Conservation (phyloP, 768 basidiomycete genomes). For the Chlorophyllum brunneum region DNA sequence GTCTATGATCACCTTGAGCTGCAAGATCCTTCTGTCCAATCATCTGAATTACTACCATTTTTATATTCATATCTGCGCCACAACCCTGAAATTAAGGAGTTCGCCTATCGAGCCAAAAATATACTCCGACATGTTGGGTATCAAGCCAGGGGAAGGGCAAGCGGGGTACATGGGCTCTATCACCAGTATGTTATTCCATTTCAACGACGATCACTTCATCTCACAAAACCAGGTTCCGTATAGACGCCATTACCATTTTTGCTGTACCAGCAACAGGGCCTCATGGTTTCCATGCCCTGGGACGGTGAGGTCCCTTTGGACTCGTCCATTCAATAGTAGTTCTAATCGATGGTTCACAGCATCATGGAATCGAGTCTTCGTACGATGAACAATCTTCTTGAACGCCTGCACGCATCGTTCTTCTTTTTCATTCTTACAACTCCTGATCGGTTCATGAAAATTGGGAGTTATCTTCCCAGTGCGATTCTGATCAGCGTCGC, state of each 20-base stretch:
- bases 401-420: conserved; percentile 95
- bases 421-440: conserved; percentile 87
- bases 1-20: conserved; percentile 75
- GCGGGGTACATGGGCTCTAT: conserved; percentile 87
- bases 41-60: conserved; percentile 30
- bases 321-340: neutral
- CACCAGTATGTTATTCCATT: conserved; percentile 55
- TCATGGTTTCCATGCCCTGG: conserved; percentile 92
- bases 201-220: neutral
- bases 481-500: conserved; percentile 80
- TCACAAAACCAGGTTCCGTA: conserved; percentile 63
- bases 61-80: conserved; percentile 41
- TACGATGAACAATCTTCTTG: conserved; percentile 90
- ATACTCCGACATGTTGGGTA: conserved; percentile 67
- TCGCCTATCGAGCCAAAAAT: conserved; percentile 59
- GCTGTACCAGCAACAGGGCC: conserved; percentile 86
- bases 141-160: conserved; percentile 75
- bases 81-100: conserved; percentile 42
- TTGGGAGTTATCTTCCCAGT: conserved; percentile 88
- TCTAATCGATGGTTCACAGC: conserved; percentile 33
- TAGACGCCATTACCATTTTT: conserved; percentile 91
- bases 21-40: conserved; percentile 31
- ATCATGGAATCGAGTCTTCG: conserved; percentile 84
- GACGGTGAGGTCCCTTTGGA: conserved; percentile 53
- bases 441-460: conserved; percentile 71